These are phyloP conservation scores for Phtheirospermum japonicum DNA, from an alignment of 257 asterid species.

Conservation along the genomic window DNA sequence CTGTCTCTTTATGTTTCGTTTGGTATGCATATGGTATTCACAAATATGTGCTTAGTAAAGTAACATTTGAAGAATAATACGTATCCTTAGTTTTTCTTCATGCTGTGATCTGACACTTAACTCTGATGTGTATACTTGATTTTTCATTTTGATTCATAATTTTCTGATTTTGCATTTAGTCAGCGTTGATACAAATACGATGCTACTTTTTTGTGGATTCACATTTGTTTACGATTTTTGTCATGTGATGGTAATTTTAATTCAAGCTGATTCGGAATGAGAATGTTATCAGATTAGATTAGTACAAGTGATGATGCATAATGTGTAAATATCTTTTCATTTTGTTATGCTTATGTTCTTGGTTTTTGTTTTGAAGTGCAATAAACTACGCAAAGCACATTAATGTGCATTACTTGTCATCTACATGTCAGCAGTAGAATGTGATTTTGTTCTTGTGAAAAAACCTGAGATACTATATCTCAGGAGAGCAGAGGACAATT, in stretches of 20 bases:
- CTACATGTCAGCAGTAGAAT: not conserved
- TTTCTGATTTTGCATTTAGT: not conserved
- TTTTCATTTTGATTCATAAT: not conserved
- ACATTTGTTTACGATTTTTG: not conserved
- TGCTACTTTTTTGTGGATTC: not conserved
- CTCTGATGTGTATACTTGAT: not conserved
- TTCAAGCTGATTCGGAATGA: conserved; percentile 8
- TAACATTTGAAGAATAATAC: not conserved
- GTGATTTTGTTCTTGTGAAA: too few relatives aligned
- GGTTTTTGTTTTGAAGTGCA: not conserved
- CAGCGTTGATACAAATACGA: not conserved
- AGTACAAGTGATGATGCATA: conserved; percentile 13
- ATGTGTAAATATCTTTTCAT: not conserved
- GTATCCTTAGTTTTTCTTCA: not conserved
- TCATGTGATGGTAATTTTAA: conserved; percentile 13
- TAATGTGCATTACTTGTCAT: not conserved
- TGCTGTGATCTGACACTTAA: not conserved
- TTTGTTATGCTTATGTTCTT: not conserved
- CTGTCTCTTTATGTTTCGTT: not conserved
- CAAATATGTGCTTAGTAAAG: not conserved
- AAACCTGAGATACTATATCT: conserved; percentile 6
- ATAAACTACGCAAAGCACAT: not conserved
- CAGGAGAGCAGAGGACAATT: not conserved
- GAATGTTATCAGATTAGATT: not conserved
- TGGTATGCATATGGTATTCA: not conserved